These are phyloP conservation scores for Gossypium sturtianum DNA, from an alignment of 345 rosid species.

Conservation along the genomic window DNA sequence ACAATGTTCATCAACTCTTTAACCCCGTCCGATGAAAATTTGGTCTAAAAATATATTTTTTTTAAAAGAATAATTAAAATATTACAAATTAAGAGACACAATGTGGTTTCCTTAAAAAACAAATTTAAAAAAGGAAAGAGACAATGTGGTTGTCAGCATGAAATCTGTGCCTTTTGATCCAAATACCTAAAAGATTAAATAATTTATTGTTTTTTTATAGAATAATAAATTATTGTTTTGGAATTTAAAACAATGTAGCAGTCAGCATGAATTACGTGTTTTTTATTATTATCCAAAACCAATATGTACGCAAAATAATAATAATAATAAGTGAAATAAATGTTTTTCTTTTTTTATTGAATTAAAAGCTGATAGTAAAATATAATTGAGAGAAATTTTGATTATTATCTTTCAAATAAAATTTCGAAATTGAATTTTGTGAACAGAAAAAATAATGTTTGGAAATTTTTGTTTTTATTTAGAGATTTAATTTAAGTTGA, in stretches of 20 bases:
- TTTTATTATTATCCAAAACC: not conserved
- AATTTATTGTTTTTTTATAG: no score
- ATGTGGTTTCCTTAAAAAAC: no score
- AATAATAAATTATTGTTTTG: no score
- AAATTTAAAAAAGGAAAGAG: no score
- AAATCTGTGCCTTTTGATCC: not conserved
- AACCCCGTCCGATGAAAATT: not conserved
- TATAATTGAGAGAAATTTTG: not conserved
- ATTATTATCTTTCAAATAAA: no score
- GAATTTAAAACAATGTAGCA: not conserved
- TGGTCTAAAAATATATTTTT: not conserved
- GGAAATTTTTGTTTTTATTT: no score
- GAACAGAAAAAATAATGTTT: no score
- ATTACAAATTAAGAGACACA: not conserved
- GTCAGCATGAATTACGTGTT: not conserved
- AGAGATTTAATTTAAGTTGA: no score
- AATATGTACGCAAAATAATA: not conserved
- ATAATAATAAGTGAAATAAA: not conserved
- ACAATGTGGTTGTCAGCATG: not conserved
- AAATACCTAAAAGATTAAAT: not conserved
- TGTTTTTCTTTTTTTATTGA: no score
- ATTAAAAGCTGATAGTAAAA: not conserved
- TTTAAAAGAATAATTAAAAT: no score
- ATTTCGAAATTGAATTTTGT: no score
- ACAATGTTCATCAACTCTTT: no score